Percentiles rank a stretch among this genome's conserved stretches.
Evolutionary conservation across 2,329 filamentous ascomycete genomes (phyloP).

Genomic region (Daldinia sp.): DNA sequence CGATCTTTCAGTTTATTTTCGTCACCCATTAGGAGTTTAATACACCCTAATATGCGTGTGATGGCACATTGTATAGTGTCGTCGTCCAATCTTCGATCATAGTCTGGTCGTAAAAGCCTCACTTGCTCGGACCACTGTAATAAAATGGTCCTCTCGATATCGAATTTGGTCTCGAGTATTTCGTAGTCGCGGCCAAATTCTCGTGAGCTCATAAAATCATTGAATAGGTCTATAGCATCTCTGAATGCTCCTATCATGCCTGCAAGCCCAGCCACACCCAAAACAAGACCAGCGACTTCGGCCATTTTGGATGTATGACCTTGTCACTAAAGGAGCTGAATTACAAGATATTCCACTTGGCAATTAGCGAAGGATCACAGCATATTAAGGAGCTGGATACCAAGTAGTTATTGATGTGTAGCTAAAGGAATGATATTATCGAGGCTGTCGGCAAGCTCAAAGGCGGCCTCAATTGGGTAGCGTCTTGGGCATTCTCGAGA

Average conservation of each 20-base stretch:
- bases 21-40: conserved; percentile 16
- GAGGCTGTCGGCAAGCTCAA: not conserved
- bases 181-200: conserved; percentile 39
- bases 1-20: conserved; percentile 8
- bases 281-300: conserved; percentile 37
- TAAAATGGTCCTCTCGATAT: conserved; percentile 42
- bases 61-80: conserved; percentile 11
- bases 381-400: too few species aligned
- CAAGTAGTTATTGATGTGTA: not conserved
- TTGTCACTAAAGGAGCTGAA: not conserved
- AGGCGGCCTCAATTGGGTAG: not conserved
- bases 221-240: conserved; percentile 40
- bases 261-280: conserved; percentile 32
- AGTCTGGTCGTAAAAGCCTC: conserved; percentile 24
- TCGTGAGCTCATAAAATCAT: conserved; percentile 30
- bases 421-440: not conserved
- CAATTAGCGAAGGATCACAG: not conserved
- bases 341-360: not conserved
- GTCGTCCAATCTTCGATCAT: conserved; percentile 38
- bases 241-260: conserved; percentile 38
- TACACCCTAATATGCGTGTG: conserved; percentile 17
- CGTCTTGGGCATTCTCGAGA: not conserved
- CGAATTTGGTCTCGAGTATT: conserved; percentile 42
- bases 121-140: conserved; percentile 43
- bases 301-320: conserved; percentile 17